Base-by-base conservation (phyloP, 306 rosid genomes). In the Rosa multiflora region DNA sequence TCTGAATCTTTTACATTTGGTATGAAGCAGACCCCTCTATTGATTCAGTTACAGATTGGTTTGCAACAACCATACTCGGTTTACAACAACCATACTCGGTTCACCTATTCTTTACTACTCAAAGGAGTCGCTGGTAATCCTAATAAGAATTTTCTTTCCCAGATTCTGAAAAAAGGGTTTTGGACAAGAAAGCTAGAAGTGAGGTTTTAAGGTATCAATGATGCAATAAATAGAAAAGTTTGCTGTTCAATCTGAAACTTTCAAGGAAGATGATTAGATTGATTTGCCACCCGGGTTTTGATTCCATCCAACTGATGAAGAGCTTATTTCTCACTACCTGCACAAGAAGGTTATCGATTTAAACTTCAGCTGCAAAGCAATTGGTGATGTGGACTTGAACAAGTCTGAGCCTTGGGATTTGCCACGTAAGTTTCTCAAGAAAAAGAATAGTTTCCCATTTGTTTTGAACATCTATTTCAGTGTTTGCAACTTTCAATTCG, bases 351-450 rank as follows among this genome's bases (percentile, higher is more conserved):
- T 93, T 4, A 83, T 81, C 46, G 89, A 90, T 66, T 67, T 79
- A 12, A 73, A 4, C 40, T 95, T 95, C 83, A 79, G 82, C 21
- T 91, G 96, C 2, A 88, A 84, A 63, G 98, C 99, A 10, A 90
- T 95, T 70, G 98, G 98, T 20, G 98, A 95, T n/a, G 98, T 91
- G 10, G 98, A 95, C 86, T 89, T 95, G 75, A 95, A 95, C 88
- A 93, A 83, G 87, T 93, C 90, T 5, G 99, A 95, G 82, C 99
- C 99, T n/a, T 95, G 99, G 99, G 97, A 95, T 44, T 90, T 95
- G 75, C 99, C 98, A 47, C 70, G 99, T 95, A 84, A 88, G 91
- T 82, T 78, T 32, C 37, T 32, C 37, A 32, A 32, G 37, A 32
- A 32, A 32, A 32, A 32, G 37, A 32, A 32, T 32, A 32, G 37